Evolutionary conservation across 192 early-diverging fungal species (phyloP).

Genomic region (Linnemannia exigua): DNA sequence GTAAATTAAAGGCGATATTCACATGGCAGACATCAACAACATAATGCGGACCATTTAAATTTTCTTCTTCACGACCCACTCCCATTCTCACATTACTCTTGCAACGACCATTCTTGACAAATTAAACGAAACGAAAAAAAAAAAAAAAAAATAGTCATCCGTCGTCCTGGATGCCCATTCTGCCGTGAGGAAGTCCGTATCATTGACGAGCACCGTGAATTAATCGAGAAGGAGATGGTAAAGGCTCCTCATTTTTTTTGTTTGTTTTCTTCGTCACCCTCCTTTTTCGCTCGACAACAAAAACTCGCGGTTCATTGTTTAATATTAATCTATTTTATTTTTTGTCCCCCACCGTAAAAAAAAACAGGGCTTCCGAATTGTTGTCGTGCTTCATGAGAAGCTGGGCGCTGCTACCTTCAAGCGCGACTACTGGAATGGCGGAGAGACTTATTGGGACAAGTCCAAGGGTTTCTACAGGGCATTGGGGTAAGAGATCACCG

Average conservation of each 20-base stretch:
- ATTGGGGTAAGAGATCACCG: conserved; percentile 17
- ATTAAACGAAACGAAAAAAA: background rate
- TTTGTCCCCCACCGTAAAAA: background rate
- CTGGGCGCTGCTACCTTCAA: conserved; percentile 58
- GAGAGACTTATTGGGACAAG: conserved; percentile 55
- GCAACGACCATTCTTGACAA: no score
- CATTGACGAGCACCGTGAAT: conserved; percentile 42
- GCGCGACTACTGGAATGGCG: conserved; percentile 54
- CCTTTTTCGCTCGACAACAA: background rate
- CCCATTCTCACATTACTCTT: no score
- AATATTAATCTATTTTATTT: background rate
- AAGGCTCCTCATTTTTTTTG: background rate
- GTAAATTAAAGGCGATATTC: conserved; percentile 11
- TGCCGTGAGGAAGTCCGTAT: conserved; percentile 59
- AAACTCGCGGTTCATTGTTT: background rate
- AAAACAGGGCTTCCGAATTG: conserved; percentile 45
- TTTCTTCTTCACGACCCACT: background rate
- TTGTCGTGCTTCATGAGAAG: conserved; percentile 58
- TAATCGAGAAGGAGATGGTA: conserved; percentile 58
- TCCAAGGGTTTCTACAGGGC: conserved; percentile 59
- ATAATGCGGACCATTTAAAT: no score
- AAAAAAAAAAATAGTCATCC: conserved; percentile 35
- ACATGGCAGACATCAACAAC: background rate
- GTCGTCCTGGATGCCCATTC: conserved; percentile 62
- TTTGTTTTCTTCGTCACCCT: no score